A percentile compares a stretch with the other conserved stretches of the same genome.
phyloP scores from a whole-genome alignment of 352 stramenopile species.

The Pythium brachiatum region DNA sequence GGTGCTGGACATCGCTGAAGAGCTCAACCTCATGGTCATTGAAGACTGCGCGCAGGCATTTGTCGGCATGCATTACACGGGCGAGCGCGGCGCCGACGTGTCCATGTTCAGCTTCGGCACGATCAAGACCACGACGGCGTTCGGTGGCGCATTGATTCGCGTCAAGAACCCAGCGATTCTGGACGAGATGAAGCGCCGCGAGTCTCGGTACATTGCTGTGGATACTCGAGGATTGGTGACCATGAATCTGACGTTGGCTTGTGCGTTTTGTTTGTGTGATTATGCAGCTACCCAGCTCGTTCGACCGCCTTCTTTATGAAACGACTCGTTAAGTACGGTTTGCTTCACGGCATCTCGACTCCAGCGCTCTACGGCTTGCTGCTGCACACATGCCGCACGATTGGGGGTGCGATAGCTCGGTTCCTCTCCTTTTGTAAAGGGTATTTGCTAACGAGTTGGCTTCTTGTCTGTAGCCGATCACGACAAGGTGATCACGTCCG shows the following conservation, averaged over 20 bases:
- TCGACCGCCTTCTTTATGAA: constrained; percentile 77
- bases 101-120: constrained; percentile 89
- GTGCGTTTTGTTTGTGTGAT: background rate
- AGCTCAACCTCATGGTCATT: constrained; percentile 56
- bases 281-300: constrained; percentile 46
- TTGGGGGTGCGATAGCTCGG: constrained; percentile 42
- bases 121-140: constrained; percentile 84
- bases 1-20: constrained; percentile 47
- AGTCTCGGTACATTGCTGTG: constrained; percentile 39
- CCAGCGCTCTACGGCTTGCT: constrained; percentile 75
- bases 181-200: constrained; percentile 63
- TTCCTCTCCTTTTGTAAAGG: no score
- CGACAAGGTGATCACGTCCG: constrained; percentile 79
- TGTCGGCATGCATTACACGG: constrained; percentile 59
- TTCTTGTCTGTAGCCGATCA: constrained; percentile 45
- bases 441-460: no score
- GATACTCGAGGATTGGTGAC: background rate
- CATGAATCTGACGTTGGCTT: background rate
- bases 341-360: constrained; percentile 68
- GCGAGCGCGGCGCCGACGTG: constrained; percentile 57
- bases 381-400: constrained; percentile 51
- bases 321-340: constrained; percentile 71
- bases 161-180: constrained; percentile 55
- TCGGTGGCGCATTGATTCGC: constrained; percentile 65
- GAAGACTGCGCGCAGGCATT: constrained; percentile 85